These are phyloP conservation scores for Taxawa tesnikishii DNA, from an alignment of 2,329 filamentous ascomycete species.

Conservation along the genomic window DNA sequence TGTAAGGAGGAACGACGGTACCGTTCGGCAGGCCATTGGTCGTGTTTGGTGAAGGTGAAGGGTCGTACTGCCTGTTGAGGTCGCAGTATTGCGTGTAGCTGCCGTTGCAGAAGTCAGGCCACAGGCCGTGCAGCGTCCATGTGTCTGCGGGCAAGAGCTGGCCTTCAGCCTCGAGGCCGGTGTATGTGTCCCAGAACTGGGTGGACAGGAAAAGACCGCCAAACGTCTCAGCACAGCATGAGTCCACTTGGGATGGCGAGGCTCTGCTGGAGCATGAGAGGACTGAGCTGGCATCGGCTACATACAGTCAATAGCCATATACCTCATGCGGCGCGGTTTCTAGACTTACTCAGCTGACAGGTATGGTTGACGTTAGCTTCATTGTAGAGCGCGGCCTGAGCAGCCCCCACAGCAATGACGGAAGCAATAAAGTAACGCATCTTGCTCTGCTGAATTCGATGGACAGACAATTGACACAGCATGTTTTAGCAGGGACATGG, in stretches of 20 bases:
- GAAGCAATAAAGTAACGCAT: no score
- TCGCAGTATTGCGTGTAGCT: constrained; percentile 58
- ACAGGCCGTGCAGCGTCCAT: constrained; percentile 51
- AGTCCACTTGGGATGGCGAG: constrained; percentile 34
- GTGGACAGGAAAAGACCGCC: constrained; percentile 51
- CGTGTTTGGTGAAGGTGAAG: constrained; percentile 44
- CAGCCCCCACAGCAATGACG: constrained; percentile 8
- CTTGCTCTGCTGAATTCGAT: no score
- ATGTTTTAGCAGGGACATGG: not conserved
- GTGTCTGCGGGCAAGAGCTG: constrained; percentile 45
- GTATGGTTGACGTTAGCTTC: constrained; percentile 44
- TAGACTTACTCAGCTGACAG: constrained; percentile 34
- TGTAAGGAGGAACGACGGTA: constrained; percentile 44
- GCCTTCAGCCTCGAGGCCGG: constrained; percentile 44
- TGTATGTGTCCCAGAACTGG: constrained; percentile 55
- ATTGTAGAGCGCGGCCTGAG: constrained; percentile 29
- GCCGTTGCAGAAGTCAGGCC: constrained; percentile 43
- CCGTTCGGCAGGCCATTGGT: constrained; percentile 44
- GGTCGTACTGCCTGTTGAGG: constrained; percentile 51
- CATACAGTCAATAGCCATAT: constrained; percentile 8
- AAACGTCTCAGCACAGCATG: constrained; percentile 53
- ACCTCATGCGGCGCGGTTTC: constrained; percentile 9
- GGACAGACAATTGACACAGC: no score
- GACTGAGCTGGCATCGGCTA: constrained; percentile 10
- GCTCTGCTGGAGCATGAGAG: constrained; percentile 40